Percentiles rank a stretch among this genome's conserved stretches.
Conservation (phyloP, 257 asterid species). For the Lithospermum erythrorhizon region DNA sequence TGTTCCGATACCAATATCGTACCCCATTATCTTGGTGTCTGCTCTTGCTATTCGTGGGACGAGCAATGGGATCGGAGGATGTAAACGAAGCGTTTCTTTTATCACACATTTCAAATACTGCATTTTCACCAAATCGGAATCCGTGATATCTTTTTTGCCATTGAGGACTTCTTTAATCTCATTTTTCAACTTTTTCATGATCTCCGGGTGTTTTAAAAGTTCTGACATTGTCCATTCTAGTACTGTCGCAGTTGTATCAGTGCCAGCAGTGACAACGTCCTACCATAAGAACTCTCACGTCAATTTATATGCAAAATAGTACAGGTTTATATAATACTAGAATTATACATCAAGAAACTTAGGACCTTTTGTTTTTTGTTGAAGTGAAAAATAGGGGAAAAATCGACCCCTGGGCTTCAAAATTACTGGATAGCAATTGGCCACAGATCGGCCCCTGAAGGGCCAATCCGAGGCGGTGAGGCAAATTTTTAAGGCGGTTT, state of each 20-base stretch:
- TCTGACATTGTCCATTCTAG: conserved; percentile 13
- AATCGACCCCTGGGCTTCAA: no score
- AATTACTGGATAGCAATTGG: no score
- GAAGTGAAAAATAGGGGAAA: no score
- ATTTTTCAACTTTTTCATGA: conserved; percentile 1
- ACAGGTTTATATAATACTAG: no score
- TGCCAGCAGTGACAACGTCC: conserved; percentile 9
- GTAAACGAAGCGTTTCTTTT: conserved; percentile 16
- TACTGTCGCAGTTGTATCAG: neutral
- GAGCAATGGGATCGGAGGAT: conserved; percentile 20
- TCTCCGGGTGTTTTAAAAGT: conserved; percentile 2
- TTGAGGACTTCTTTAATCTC: neutral
- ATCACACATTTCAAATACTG: conserved; percentile 10
- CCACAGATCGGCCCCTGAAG: no score
- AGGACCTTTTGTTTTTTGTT: no score
- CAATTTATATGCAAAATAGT: no score
- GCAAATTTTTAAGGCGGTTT: no score
- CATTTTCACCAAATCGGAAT: conserved; percentile 15
- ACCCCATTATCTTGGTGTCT: conserved; percentile 14
- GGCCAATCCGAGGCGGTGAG: no score
- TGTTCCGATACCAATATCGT: conserved; percentile 10
- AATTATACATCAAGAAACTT: no score
- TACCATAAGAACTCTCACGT: no score
- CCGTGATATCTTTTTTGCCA: conserved; percentile 1
- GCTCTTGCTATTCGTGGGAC: conserved; percentile 12